Base-by-base conservation (phyloP, 192 early-diverging fungal genomes). In the Diversispora eburnea region DNA sequence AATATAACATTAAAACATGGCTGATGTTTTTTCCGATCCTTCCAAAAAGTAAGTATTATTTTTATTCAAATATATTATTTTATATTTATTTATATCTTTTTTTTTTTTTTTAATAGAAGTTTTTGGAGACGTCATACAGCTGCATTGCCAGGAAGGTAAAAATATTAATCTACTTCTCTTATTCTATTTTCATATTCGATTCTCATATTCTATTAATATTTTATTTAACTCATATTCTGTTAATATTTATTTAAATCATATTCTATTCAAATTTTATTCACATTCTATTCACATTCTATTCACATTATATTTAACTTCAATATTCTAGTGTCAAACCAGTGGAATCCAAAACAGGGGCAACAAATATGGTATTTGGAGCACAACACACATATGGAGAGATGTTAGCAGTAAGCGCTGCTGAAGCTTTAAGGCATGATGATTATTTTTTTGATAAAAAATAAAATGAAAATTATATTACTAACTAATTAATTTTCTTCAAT, bases 341-440 rank as follows among this genome's bases (percentile, higher is more conserved):
- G 17, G 73, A 74, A 17, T 78, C 79, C 3, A 85, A 76, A n/a
- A 77, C 75, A 10, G 81, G 78, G 0, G 77, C 75, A 8, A 78
- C 78, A 69, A 77, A 79, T 6, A 71, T 80, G 58, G 75, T 83
- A 4, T 76, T 82, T 70, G 83, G 81, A 43, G 81, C 77, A 15
- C 79, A 83, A 51, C 84, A 88, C 60, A 80, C 82, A 39, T 85
- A 81, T 71, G 78, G 60, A 5, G 48, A 73, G n/a, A 63, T n/a
- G 8, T 22, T 63, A 33, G n/a, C 43, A 77, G 3, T 82, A 76
- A 41, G 51, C 83, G 15, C 51, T 86, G 5, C 58, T 76, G 45
- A 75, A 76, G 46, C 67, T 79, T 9, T 76, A 76, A n/a, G 74
- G 77, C 54, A 59, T 74, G 7, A 33, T 33, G 25, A 33, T 33